Base-by-base conservation (phyloP, 768 basidiomycete species). In the Goffeauzyma gilvescens region DNA sequence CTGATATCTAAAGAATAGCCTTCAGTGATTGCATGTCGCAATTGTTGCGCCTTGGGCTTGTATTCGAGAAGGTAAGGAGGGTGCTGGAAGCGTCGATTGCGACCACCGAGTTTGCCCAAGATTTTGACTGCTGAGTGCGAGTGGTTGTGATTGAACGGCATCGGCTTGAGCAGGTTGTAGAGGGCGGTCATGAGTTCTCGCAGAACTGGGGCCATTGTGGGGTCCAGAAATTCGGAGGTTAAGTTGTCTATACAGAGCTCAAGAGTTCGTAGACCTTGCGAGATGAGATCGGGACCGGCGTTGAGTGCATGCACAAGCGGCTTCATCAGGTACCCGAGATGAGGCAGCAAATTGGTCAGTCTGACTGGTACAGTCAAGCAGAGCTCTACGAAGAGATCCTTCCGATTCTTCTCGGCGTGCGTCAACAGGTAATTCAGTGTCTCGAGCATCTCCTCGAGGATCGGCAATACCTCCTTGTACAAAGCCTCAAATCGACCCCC, bases 201-300 rank as follows among this genome's bases (percentile, higher is more conserved):
- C 32, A 93, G 71, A 32, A 96, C 87, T 0, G 82, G 84, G 49
- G 77, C 83, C 50, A 96, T 74, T 2, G 86, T 89, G 3, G 93
- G 93, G 55, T 96, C 90, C 22, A 98, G 72, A 68, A 96, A 96
- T 64, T 96, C 93, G 2, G 86, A 85, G 0, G 86, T 93, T 21
- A 98, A 72, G 59, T 96, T 98, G 67, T 98, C 93, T 55, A 96
- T 90, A 66, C 90, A 96, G n/a, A 98, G 71, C 63, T 98, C 93
- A 45, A 98, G 73, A 0, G 93, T 98, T 5, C 93, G 75, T 20
- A 98, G 68, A 33, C 93, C 93, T 67, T 98, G 93, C 18, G 85
- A 79, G 41, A 95, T 81, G 34, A 93, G 75, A 41, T 98, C 93
- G 5, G 78, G 74, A 28, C 74, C 75, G 27, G 87, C 87, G 38